Base-by-base conservation (phyloP, 495 filamentous ascomycete species). In the Penicillium antarcticum region DNA sequence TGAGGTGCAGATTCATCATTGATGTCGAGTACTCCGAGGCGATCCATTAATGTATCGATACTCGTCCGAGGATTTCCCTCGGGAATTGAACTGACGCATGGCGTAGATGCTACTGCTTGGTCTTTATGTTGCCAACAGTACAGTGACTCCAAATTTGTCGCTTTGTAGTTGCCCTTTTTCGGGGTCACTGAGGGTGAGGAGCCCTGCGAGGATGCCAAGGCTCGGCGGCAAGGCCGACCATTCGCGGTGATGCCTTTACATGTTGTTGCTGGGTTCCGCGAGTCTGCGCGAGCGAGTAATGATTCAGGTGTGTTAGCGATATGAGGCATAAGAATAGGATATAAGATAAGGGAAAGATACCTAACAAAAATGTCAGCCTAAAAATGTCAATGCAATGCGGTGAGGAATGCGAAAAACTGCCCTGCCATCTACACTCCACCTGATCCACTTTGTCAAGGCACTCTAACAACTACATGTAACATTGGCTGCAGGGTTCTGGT, bases 61-160 rank as follows among this genome's bases (percentile, higher is more conserved):
- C 91, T 96, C 34, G 80, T 83, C 47, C 87, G 77, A 45, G 82
- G 72, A 57, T 84, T 75, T 19, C 81, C 52, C 29, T 29, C 26
- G 5, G 26, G 26, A 10, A 29, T 29, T 7, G 61, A 64, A 31
- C 58, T 61, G 8, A 61, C 62, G 14, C 43, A 41, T 17, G 47
- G 52, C 41, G 48, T 45, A 31, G 14, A 46, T 45, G 53, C 42
- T 21, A 19, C 14, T 0, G 49, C 47, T 66, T 98, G 94, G 52
- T 95, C 89, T 57, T 89, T 89, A 69, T 98, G 94, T 62, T 95
- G 88, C 86, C 89, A 95, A 77, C 94, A 98, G 65, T 89, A 98
- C 47, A 80, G 83, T 24, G 78, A 78, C 9, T 78, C 68, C 17
- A 71, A 68, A 24, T 73, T 73, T 49, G 57, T 19, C 58, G 45